Percentiles rank a stretch among this genome's conserved stretches.
phyloP scores from a whole-genome alignment of 768 basidiomycete genomes.

The Lanmaoa rubissima region DNA sequence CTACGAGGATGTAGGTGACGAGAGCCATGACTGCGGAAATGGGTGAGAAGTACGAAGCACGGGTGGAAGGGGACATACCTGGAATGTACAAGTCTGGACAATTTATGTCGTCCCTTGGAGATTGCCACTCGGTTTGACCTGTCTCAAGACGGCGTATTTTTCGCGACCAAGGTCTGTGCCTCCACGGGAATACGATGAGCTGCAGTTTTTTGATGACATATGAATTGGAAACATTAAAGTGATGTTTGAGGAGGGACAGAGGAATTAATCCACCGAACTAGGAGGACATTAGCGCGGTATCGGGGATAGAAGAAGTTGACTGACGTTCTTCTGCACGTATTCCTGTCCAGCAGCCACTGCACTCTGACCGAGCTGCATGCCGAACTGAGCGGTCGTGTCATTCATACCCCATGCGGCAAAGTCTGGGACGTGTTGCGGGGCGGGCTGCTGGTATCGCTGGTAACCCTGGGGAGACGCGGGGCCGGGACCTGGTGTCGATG shows the following conservation, averaged over 20 bases:
- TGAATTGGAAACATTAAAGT: slow-evolving; percentile 94
- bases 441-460: slow-evolving; percentile 37
- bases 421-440: slow-evolving; percentile 36
- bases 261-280: slow-evolving; percentile 84
- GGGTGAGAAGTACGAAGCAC: slow-evolving; percentile 7
- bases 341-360: slow-evolving; percentile 94
- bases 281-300: slow-evolving; percentile 1
- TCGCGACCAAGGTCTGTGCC: slow-evolving; percentile 84
- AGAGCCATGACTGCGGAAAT: slow-evolving; percentile 79
- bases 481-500: slow-evolving; percentile 67
- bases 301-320: slow-evolving; percentile 25
- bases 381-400: slow-evolving; percentile 91
- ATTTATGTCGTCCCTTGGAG: slow-evolving; percentile 93
- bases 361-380: slow-evolving; percentile 91
- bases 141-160: slow-evolving; percentile 63
- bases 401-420: slow-evolving; percentile 84
- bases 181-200: slow-evolving; percentile 93
- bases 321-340: slow-evolving; percentile 91
- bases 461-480: slow-evolving; percentile 60
- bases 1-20: slow-evolving; percentile 91
- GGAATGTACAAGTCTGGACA: slow-evolving; percentile 97
- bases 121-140: slow-evolving; percentile 69
- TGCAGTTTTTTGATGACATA: slow-evolving; percentile 91
- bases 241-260: slow-evolving; percentile 73
- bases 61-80: slow-evolving; percentile 40